phyloP scores from a whole-genome alignment of 1,284 basidiomycete genomes.

The Sanguinoderma infundibulare region DNA sequence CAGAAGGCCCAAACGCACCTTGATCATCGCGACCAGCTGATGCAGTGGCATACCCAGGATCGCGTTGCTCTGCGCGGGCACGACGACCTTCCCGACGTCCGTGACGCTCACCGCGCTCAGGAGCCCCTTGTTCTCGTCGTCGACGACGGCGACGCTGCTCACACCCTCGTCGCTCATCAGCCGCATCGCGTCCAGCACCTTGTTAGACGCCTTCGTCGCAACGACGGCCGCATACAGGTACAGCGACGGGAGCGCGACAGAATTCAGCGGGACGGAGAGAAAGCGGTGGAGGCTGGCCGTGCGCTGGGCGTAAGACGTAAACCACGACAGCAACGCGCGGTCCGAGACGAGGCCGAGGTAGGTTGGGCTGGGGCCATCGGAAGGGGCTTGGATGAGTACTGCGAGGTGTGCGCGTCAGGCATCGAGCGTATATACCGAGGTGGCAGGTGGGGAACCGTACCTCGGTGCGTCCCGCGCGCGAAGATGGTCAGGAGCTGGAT shows the following conservation, averaged over 20 bases:
- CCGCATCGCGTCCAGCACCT: conserved; percentile 76
- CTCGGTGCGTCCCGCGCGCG: conserved; percentile 70
- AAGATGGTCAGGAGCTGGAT: conserved; percentile 68
- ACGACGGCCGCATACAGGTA: conserved; percentile 65
- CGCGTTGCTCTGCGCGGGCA: conserved; percentile 76
- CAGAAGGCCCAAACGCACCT: conserved; percentile 43
- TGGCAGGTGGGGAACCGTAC: conserved; percentile 37
- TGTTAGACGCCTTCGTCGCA: conserved; percentile 56
- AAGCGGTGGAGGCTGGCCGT: conserved; percentile 55
- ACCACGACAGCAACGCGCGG: conserved; percentile 64
- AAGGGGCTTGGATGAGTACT: conserved; percentile 56
- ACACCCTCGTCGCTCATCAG: conserved; percentile 83
- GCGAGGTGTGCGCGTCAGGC: not conserved
- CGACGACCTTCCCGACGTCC: conserved; percentile 77
- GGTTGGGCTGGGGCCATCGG: conserved; percentile 26
- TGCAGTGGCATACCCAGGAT: conserved; percentile 67
- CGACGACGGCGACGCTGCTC: conserved; percentile 75
- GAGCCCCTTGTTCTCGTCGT: conserved; percentile 62
- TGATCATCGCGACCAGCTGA: conserved; percentile 70
- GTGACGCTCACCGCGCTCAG: conserved; percentile 79
- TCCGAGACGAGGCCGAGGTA: conserved; percentile 77
- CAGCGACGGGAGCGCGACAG: conserved; percentile 67
- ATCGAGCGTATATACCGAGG: not conserved
- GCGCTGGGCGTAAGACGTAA: conserved; percentile 51
- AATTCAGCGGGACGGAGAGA: conserved; percentile 58